Evolutionary conservation across 2,329 filamentous ascomycete species (phyloP), one percentile per base, ranked within the genome.

Genomic region (Ceratocystis harringtonii): DNA sequence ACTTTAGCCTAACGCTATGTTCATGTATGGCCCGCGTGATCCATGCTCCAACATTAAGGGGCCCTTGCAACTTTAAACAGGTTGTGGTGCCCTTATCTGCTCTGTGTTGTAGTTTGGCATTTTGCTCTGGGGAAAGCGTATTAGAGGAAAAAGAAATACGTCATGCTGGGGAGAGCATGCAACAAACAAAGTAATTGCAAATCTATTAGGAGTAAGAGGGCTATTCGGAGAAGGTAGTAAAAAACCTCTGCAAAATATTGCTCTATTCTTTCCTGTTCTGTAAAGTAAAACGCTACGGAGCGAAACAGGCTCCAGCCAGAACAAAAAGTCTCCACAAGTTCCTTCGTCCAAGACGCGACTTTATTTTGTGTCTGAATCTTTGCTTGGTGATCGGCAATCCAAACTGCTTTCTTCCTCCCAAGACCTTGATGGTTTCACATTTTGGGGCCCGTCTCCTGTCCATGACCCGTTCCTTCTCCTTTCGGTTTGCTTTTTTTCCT

Each of bases 371-470:
- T 52, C 19, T 28, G 48, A 22, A 25, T 52, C 17, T 48, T 52
- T 52, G n/a, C 19, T 25, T 52, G 48, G 19, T 52, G 48, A 52
- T 32, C 55, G 5, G 55, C 55, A 15, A 58, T 36, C 8, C 55
- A 32, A 30, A 36, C 55, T 36, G 55, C 25, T 3, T 58, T 30
- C 22, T 8, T n/a, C 28, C 17, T 17, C 17, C 55, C 17, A 58
- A 58, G 55, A 58, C 55, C 55, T 36, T n/a, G 55, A 58, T 28
- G 55, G 55, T 58, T 58, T 58, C 55, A 58, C 55, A 58, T 58
- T 44, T 61, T 61, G 58, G 58, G 25, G 58, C 58, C 36, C 32
- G 25, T 44, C 41, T 61, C 32, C 41, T 44, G 36, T 28, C 32
- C 30, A 5, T 43, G 19, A 5, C 32, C 43, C 25, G 58, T 19